phyloP scores from a whole-genome alignment of 2,329 filamentous ascomycete genomes.

The Trichoderma sp. region DNA sequence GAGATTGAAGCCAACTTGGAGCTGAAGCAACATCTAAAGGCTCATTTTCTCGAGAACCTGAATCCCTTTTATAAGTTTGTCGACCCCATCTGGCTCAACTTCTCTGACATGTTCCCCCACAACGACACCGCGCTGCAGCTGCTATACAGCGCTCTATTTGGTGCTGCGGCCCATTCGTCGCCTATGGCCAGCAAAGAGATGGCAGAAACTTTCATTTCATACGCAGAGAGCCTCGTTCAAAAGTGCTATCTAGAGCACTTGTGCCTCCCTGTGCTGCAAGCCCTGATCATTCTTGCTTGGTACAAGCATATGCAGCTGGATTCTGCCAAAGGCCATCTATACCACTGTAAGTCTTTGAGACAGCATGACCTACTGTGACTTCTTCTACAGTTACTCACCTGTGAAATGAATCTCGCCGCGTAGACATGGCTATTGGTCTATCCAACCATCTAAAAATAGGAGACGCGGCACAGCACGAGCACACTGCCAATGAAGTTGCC shows the following conservation, averaged over 20 bases:
- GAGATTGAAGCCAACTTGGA: constrained; percentile 18
- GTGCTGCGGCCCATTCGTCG: constrained; percentile 21
- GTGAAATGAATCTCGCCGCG: neutral
- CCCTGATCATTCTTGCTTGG: constrained; percentile 17
- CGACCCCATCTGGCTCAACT: constrained; percentile 26
- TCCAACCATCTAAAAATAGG: constrained; percentile 17
- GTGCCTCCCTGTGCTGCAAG: constrained; percentile 24
- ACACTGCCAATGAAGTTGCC: constrained; percentile 10
- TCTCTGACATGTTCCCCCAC: constrained; percentile 23
- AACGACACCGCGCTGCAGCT: constrained; percentile 26
- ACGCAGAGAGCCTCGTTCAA: constrained; percentile 25
- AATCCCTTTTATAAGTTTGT: constrained; percentile 24
- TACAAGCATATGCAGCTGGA: constrained; percentile 23
- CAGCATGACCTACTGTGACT: neutral
- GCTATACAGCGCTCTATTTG: constrained; percentile 22
- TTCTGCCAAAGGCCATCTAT: constrained; percentile 22
- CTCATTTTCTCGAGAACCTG: constrained; percentile 18
- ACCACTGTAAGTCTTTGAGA: constrained; percentile 15
- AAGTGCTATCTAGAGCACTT: constrained; percentile 25
- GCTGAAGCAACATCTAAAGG: constrained; percentile 26
- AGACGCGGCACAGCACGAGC: neutral
- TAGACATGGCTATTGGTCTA: constrained; percentile 28
- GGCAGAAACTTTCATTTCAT: constrained; percentile 22
- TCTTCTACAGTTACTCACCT: neutral
- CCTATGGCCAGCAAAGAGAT: constrained; percentile 7